Base-by-base conservation (phyloP, 805 yeast genomes). In the Candida sithepensis region DNA sequence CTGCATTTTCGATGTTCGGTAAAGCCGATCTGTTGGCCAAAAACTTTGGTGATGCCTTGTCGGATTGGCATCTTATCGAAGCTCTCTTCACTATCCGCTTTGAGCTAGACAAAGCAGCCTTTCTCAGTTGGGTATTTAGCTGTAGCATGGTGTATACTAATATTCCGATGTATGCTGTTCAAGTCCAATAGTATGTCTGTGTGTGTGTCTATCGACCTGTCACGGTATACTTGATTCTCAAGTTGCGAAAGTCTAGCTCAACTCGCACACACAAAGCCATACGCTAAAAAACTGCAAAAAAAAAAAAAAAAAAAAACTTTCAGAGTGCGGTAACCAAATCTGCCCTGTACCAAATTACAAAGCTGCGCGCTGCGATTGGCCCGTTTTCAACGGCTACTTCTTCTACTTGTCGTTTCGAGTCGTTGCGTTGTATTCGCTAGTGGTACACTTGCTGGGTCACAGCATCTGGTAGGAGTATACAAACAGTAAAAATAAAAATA, bases 1-100 rank as follows among this genome's bases (percentile, higher is more conserved):
- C 66, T 34, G 66, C 64, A 42, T 68, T 67, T 39, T 56, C 61
- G 18, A 68, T 61, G 36, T 58, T 56, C n/a, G 72, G 72, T 10
- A 68, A 49, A n/a, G 50, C 48, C 2, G 72, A 67, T 3, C 60
- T 56, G 18, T 58, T 52, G 2, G 70, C 72, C 36, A 66, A 45
- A 7, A 58, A 60, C 22, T 56, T 55, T 8, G 68, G 66, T 6
- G 66, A 52, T 14, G 43, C 39, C 41, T 41, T 46, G 26, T 39
- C 43, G 3, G 56, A 46, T 22, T 47, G 44, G 7, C 48, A 39
- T 43, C 57, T 47, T 18, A 23, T 32, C 3, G 12, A 12, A 18
- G 7, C 3, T 3, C 6, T 22, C 16, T 21, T 41, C n/a, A 30
- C 24, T 24, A 38, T 42, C 16, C 16, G 8, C 34, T 30, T 30